Evolutionary conservation across 345 rosid species (phyloP).

Genomic region (Anacardium occidentale): DNA sequence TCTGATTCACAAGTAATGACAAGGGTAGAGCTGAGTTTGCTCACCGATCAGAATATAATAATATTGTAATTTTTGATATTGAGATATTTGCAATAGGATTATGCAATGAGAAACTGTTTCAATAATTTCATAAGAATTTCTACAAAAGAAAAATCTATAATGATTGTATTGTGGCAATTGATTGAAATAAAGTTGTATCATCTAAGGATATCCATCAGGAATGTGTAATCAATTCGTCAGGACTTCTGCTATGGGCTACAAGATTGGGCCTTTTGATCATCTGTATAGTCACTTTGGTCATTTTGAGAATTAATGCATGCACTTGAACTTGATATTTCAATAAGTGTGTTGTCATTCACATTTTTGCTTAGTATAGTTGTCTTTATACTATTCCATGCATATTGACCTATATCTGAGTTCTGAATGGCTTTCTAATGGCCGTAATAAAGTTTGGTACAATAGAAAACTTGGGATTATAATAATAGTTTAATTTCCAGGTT

Average conservation of each 20-base stretch:
- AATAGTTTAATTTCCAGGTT: slow-evolving; percentile 2
- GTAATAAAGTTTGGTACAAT: not conserved
- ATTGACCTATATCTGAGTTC: not conserved
- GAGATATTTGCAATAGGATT: not conserved
- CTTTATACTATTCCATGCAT: not conserved
- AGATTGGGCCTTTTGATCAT: not conserved
- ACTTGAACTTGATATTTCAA: slow-evolving; percentile 2
- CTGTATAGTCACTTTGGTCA: not conserved
- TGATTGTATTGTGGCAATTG: not conserved
- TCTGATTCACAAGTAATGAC: not conserved
- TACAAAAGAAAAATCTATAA: not conserved
- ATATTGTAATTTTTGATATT: not conserved
- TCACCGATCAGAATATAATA: not conserved
- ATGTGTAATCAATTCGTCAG: not conserved
- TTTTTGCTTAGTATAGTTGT: not conserved
- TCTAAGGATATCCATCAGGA: not conserved
- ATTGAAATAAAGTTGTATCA: not conserved
- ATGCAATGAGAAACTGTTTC: not conserved
- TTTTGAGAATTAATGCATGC: slow-evolving; percentile 11
- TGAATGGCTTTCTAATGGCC: not conserved
- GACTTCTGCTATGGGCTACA: not conserved
- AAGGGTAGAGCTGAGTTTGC: not conserved
- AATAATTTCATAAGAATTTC: not conserved
- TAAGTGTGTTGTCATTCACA: not conserved
- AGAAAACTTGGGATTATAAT: not conserved